A percentile compares a stretch with the other conserved stretches of the same genome.
Conservation (phyloP, 495 filamentous ascomycete species). For the Pyrenula massariospora region DNA sequence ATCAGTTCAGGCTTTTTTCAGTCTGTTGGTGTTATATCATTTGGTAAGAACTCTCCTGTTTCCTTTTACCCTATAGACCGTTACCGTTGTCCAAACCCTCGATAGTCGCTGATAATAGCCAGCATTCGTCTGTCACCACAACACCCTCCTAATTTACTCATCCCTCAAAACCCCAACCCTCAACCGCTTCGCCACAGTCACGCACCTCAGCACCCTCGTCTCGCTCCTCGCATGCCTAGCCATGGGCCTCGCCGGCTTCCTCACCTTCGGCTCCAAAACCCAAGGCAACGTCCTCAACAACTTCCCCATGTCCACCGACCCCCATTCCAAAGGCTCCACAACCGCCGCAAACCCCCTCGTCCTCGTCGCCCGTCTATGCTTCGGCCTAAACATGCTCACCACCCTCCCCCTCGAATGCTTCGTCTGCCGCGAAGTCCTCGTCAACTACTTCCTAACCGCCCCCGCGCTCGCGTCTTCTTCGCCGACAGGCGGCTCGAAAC, state of each 20-base stretch:
- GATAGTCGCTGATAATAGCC: conserved; percentile 19
- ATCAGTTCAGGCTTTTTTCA: conserved; percentile 84
- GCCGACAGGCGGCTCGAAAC: no score
- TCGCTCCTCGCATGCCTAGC: conserved; percentile 80
- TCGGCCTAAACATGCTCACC: conserved; percentile 96
- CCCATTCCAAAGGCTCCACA: background rate
- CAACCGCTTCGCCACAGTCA: conserved; percentile 83
- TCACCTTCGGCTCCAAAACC: conserved; percentile 85
- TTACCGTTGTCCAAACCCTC: conserved; percentile 1
- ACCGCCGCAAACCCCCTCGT: background rate
- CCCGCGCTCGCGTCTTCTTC: conserved; percentile 50
- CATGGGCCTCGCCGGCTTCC: conserved; percentile 82
- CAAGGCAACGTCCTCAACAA: conserved; percentile 96
- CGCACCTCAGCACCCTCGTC: conserved; percentile 80
- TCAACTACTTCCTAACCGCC: conserved; percentile 75
- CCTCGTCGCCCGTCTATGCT: conserved; percentile 41
- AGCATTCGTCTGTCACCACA: conserved; percentile 94
- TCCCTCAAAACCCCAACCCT: conserved; percentile 88
- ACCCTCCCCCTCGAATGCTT: conserved; percentile 93
- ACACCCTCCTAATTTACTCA: conserved; percentile 92
- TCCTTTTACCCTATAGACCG: background rate
- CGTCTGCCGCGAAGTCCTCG: conserved; percentile 93
- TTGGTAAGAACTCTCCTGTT: conserved; percentile 45
- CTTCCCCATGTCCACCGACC: conserved; percentile 54
- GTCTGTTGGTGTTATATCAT: conserved; percentile 94